Base-by-base conservation (phyloP, 495 filamentous ascomycete genomes). In the Penicillium steckii region DNA sequence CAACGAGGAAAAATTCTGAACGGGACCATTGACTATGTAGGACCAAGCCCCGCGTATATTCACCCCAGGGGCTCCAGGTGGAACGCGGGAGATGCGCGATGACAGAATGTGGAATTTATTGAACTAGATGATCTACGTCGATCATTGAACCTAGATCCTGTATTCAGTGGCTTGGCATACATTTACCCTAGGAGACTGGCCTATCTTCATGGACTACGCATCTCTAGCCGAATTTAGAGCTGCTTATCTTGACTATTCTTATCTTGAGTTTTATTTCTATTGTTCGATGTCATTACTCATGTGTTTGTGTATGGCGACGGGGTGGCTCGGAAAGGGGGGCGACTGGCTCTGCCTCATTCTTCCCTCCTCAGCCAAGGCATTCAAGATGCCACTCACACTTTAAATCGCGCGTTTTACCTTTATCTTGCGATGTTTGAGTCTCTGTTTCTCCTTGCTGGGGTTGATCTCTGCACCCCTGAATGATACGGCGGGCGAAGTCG, bases 31-130 rank as follows among this genome's bases (percentile, higher is more conserved):
- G 26, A 33, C 48, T 44, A 42, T n/a, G 62, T 57, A 63, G 60
- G 60, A 63, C 60, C 44, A 53, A 51, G 60, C 56, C 60, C 60
- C 60, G 54, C 56, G 46, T 60, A 60, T 60, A 50, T 65, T 60
- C 41, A 62, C 40, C 55, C 46, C 56, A 66, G 62, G 59, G 62
- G 60, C 52, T 52, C 52, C 54, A 55, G 45, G 56, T 63, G 60
- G 60, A 66, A 66, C 62, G 56, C 51, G 57, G 53, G 59, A 45
- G 48, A 66, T 52, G 62, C 62, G 57, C 52, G 57, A 66, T 63
- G 62, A 66, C 56, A 66, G 62, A 66, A 66, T 66, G 62, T 66
- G 60, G 52, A 66, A 56, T 60, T 53, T 56, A 49, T 50, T 45
- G 50, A 57, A 53, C 41, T 27, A 19, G 53, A 51, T 46, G 62